Conservation (phyloP, 2,329 filamentous ascomycete genomes). For the Septoria linicola region DNA sequence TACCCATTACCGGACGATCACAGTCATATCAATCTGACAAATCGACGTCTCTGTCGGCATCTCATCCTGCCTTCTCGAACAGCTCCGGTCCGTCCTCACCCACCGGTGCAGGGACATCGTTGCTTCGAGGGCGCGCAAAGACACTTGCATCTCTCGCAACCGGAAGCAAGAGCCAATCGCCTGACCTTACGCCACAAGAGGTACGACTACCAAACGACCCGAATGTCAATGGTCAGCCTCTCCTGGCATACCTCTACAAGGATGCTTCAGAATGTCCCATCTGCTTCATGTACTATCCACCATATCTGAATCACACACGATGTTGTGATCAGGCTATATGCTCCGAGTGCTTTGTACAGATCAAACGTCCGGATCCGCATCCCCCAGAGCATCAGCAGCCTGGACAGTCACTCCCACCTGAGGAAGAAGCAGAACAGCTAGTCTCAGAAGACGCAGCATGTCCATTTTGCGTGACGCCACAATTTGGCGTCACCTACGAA, state of each 20-base stretch:
- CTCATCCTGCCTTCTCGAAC: slow-evolving; percentile 60
- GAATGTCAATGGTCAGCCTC: slow-evolving; percentile 87
- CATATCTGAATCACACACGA: slow-evolving; percentile 87
- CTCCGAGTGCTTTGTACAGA: slow-evolving; percentile 98
- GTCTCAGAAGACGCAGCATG: slow-evolving; percentile 90
- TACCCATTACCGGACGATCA: slow-evolving; percentile 75
- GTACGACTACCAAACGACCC: slow-evolving; percentile 76
- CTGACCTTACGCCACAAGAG: slow-evolving; percentile 74
- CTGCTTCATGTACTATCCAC: slow-evolving; percentile 93
- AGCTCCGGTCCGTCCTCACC: slow-evolving; percentile 48
- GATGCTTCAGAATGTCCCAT: slow-evolving; percentile 89
- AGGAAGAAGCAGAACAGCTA: slow-evolving; percentile 61
- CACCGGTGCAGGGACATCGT: slow-evolving; percentile 50
- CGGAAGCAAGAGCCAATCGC: slow-evolving; percentile 63
- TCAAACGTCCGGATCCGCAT: slow-evolving; percentile 90
- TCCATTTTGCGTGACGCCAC: slow-evolving; percentile 90
- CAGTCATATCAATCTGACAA: slow-evolving; percentile 76
- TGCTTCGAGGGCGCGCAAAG: slow-evolving; percentile 81
- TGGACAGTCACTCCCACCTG: slow-evolving; percentile 35
- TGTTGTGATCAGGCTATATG: slow-evolving; percentile 97
- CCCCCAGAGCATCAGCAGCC: slow-evolving; percentile 65
- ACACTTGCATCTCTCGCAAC: slow-evolving; percentile 80
- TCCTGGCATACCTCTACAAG: slow-evolving; percentile 93
- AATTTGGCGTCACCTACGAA: slow-evolving; percentile 95
- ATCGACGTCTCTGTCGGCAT: slow-evolving; percentile 57